A percentile compares a stretch with the other conserved stretches of the same genome.
Conservation (phyloP, 2,329 filamentous ascomycete genomes). For the Periconia sp. region DNA sequence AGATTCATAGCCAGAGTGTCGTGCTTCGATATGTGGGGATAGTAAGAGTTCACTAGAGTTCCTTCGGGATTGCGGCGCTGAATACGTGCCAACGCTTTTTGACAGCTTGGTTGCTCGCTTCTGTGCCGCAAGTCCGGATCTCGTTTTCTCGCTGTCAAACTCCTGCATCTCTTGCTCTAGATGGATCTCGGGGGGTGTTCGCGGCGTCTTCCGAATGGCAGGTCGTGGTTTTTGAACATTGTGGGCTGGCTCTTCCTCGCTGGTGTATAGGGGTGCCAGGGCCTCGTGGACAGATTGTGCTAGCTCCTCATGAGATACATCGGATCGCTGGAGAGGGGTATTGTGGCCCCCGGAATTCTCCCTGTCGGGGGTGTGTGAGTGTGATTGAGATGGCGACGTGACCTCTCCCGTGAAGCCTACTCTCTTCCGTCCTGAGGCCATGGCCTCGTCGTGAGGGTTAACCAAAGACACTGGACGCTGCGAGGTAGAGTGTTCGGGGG, state of each 20-base stretch:
- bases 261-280: conserved; percentile 28
- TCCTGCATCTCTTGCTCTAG: conserved; percentile 42
- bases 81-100: conserved; percentile 43
- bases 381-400: conserved; percentile 16
- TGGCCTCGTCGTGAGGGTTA: conserved; percentile 27
- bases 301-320: conserved; percentile 44
- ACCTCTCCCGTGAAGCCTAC: conserved; percentile 41
- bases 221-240: conserved; percentile 44
- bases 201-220: conserved; percentile 42
- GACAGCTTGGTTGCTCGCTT: conserved; percentile 42
- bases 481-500: conserved; percentile 18
- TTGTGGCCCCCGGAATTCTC: conserved; percentile 34
- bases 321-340: conserved; percentile 36
- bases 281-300: conserved; percentile 43
- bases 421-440: conserved; percentile 39
- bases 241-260: conserved; percentile 16
- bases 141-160: conserved; percentile 40
- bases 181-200: conserved; percentile 41
- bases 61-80: conserved; percentile 41
- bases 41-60: conserved; percentile 38
- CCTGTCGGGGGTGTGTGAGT: conserved; percentile 27
- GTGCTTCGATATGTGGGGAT: conserved; percentile 21
- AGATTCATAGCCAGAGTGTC: conserved; percentile 23
- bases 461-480: neutral
- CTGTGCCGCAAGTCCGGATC: conserved; percentile 43